A percentile compares a stretch with the other conserved stretches of the same genome.
phyloP scores from a whole-genome alignment of 257 asterid species.

The Primulina eburnea region DNA sequence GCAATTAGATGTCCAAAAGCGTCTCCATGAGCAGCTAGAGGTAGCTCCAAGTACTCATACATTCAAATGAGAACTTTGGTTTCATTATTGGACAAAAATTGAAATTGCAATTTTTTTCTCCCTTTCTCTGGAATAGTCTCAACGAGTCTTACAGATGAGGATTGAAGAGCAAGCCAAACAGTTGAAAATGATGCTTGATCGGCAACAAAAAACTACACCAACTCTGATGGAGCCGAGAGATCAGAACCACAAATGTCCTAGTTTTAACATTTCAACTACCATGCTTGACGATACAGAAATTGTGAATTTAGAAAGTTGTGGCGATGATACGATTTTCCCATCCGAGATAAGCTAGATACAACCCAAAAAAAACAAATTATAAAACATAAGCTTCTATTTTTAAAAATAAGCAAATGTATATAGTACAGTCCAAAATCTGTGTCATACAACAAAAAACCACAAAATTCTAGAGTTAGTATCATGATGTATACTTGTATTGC shows the following conservation, averaged over 20 bases:
- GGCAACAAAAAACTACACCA: slow-evolving; percentile 47
- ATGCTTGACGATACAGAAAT: slow-evolving; percentile 34
- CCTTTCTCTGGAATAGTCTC: slow-evolving; percentile 36
- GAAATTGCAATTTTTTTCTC: no score
- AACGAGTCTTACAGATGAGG: slow-evolving; percentile 58
- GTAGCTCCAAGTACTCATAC: slow-evolving; percentile 27
- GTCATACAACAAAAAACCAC: neutral
- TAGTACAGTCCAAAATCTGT: neutral
- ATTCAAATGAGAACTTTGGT: neutral
- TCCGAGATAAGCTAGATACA: slow-evolving; percentile 40
- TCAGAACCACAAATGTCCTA: slow-evolving; percentile 30
- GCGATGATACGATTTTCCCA: slow-evolving; percentile 36
- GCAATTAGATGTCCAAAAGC: slow-evolving; percentile 74
- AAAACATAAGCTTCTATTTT: neutral
- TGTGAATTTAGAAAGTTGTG: slow-evolving; percentile 36
- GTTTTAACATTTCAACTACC: slow-evolving; percentile 27
- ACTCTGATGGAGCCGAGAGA: slow-evolving; percentile 33
- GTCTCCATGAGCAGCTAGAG: slow-evolving; percentile 89
- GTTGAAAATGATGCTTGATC: slow-evolving; percentile 57
- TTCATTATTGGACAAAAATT: neutral
- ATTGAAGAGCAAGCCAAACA: slow-evolving; percentile 72
- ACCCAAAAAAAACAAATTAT: neutral
- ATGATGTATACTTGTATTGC: neutral
- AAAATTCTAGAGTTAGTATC: slow-evolving; percentile 6
- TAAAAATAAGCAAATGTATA: neutral